These are phyloP conservation scores for Nicotiana knightiana DNA, from an alignment of 257 asterid genomes.

Conservation along the genomic window DNA sequence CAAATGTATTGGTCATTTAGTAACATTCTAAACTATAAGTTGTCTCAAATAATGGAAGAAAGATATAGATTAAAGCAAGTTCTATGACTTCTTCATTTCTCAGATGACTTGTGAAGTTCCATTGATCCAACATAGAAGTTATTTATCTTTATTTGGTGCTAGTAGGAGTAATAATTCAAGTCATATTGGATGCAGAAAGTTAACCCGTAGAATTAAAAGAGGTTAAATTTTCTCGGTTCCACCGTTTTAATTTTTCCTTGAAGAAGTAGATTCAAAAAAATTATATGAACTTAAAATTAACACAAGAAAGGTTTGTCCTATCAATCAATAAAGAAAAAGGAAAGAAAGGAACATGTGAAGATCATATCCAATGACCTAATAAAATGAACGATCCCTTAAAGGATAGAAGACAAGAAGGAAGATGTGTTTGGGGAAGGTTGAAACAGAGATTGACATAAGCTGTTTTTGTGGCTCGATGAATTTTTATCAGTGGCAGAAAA, in stretches of 20 bases:
- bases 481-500: background rate
- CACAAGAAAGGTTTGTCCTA: background rate
- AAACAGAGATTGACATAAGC: background rate
- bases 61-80: background rate
- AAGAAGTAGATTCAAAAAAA: background rate
- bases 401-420: background rate
- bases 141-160: background rate
- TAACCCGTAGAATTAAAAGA: background rate
- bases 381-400: background rate
- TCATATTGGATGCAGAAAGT: background rate
- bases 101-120: background rate
- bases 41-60: background rate
- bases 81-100: background rate
- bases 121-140: background rate
- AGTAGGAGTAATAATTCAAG: too few relatives aligned
- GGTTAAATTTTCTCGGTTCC: background rate
- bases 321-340: background rate
- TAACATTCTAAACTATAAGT: background rate
- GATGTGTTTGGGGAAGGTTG: background rate
- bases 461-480: background rate
- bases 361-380: too few relatives aligned
- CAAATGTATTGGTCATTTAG: background rate
- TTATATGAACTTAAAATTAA: background rate
- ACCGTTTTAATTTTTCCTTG: background rate
- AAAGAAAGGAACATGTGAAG: too few relatives aligned